Conservation (phyloP, 2,329 filamentous ascomycete species). For the Pestalotiopsis sp. region DNA sequence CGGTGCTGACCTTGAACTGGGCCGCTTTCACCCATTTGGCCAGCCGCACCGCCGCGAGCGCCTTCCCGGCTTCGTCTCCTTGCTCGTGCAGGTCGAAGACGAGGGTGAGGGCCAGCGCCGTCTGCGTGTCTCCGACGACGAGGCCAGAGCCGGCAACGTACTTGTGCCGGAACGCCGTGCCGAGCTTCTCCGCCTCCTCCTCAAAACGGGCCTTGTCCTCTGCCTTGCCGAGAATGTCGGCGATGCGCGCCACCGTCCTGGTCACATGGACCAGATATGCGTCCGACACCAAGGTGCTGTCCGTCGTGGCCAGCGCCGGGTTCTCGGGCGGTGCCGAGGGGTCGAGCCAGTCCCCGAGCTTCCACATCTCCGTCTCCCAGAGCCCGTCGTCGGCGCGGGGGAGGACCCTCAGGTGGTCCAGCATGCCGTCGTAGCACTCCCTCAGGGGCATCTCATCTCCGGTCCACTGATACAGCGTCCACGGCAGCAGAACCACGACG, state of each 20-base stretch:
- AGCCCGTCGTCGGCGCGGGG: slow-evolving; percentile 30
- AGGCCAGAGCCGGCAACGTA: slow-evolving; percentile 20
- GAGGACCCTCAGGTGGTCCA: slow-evolving; percentile 27
- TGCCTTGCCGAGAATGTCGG: not conserved
- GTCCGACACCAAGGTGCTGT: slow-evolving; percentile 37
- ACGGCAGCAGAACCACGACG: slow-evolving; percentile 31
- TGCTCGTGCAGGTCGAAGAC: slow-evolving; percentile 18
- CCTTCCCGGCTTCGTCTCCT: not conserved
- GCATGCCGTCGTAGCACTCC: slow-evolving; percentile 31
- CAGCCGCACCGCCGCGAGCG: slow-evolving; percentile 10
- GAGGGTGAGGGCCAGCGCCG: slow-evolving; percentile 21
- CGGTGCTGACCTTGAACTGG: slow-evolving; percentile 20
- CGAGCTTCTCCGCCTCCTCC: not conserved
- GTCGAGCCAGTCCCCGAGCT: slow-evolving; percentile 45
- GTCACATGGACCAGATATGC: slow-evolving; percentile 34
- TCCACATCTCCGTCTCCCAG: slow-evolving; percentile 34
- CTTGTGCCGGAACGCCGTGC: slow-evolving; percentile 4
- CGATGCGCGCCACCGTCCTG: not conserved
- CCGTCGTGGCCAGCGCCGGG: slow-evolving; percentile 34
- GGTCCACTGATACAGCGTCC: slow-evolving; percentile 30
- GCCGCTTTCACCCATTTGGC: slow-evolving; percentile 15
- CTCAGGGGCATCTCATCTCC: slow-evolving; percentile 30
- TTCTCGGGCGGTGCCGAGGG: slow-evolving; percentile 37
- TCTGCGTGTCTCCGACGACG: slow-evolving; percentile 23
- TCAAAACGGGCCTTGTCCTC: not conserved